These are phyloP conservation scores for Salmacisia buchloeana DNA, from an alignment of 1,284 basidiomycete genomes.

Conservation along the genomic window DNA sequence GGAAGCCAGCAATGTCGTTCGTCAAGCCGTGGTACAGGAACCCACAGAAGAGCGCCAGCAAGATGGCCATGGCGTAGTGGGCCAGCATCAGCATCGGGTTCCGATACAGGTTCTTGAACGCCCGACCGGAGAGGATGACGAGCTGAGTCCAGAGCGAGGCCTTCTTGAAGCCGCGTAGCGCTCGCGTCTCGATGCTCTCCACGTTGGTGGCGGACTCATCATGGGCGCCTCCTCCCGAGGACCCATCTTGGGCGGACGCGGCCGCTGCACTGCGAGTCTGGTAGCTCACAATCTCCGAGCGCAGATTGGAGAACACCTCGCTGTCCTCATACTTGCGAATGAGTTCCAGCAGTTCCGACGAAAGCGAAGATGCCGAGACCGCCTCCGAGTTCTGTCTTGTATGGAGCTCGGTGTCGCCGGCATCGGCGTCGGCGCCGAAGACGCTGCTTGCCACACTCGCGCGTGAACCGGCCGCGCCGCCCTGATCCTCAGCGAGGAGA, in stretches of 20 bases:
- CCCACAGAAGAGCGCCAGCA: constrained; percentile 70
- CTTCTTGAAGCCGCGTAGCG: constrained; percentile 71
- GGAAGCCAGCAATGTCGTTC: constrained; percentile 52
- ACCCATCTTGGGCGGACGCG: constrained; percentile 13
- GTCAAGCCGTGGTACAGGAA: constrained; percentile 73
- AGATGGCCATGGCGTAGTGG: constrained; percentile 80
- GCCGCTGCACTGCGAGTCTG: not conserved
- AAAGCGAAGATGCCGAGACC: not conserved
- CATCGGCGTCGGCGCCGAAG: not conserved
- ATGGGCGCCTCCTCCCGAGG: constrained; percentile 38
- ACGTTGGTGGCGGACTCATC: constrained; percentile 9
- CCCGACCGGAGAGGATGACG: constrained; percentile 80
- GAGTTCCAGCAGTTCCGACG: not conserved
- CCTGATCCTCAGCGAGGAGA: not conserved
- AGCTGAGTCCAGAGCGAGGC: constrained; percentile 86
- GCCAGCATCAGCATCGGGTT: constrained; percentile 85
- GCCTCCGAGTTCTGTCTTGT: constrained; percentile 57
- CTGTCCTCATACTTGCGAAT: constrained; percentile 51
- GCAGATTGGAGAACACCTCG: constrained; percentile 25
- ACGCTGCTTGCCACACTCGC: not conserved
- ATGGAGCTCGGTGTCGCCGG: constrained; percentile 58
- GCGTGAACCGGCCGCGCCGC: not conserved
- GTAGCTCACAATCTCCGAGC: not conserved
- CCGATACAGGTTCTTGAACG: constrained; percentile 89
- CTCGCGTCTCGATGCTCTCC: constrained; percentile 47